Evolutionary conservation across 495 filamentous ascomycete genomes (phyloP), one percentile per base, ranked within the genome.

Genomic region (Letharia columbiana): DNA sequence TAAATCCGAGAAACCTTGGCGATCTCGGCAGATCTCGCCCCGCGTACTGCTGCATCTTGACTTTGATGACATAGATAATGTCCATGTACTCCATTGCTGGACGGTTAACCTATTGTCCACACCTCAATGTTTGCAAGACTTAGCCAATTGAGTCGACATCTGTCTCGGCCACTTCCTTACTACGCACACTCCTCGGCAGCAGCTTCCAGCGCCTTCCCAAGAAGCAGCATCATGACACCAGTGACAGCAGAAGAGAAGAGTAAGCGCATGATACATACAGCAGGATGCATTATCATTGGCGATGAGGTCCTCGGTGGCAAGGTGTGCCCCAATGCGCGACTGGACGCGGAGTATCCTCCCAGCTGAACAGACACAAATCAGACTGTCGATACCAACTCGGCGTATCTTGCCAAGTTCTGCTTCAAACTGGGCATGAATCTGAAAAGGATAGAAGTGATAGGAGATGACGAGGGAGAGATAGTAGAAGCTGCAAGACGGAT

Each of bases 281-380:
- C 94, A 40, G 94, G 90, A 66, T 96, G 91, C 73, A 78, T 98
- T 58, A 91, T 98, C 68, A 98, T 98, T 69, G 94, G 94, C 31
- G 93, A 98, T 76, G 94, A 98, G 73, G 90, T 98, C 6, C 82
- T 98, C 4, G 91, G 91, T n/a, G 94, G 94, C 67, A 98, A 98
- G 88, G 93, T 90, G 72, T 56, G 78, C 72, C 37, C 17, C 54
- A 41, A 40, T 17, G n/a, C 18, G 33, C 3, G 12, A 35, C 17
- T 37, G 17, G 44, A 31, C 44, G 44, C n/a, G 18, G 31, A 3
- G 5, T 37, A n/a, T n/a, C 8, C 9, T 28, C 39, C 20, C n/a
- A 44, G 59, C 59, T 66, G 57, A 66, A 44, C 18, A 23, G 47
- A 10, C 47, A 7, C 11, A 6, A 56, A 40, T 23, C 62, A 90